Base-by-base conservation (phyloP, 148 eudicot genomes). In the Drosera capensis region DNA sequence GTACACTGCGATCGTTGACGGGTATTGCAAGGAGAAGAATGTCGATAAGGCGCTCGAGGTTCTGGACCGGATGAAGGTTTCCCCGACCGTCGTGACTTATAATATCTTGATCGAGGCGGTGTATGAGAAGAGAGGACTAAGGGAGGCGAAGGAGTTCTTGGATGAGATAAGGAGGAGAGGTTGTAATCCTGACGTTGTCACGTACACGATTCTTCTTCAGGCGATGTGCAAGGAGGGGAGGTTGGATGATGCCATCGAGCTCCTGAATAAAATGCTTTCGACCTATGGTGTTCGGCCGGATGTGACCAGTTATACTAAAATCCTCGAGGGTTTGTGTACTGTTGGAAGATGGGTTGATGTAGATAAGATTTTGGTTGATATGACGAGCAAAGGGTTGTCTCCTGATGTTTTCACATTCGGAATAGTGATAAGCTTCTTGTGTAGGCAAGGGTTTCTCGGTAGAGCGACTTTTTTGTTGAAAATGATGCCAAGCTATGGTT, bases 151-250 rank as follows among this genome's bases (percentile, higher is more conserved):
- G 90, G 71, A 77, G 68, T 78, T 80, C 45, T 36, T 80, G 1
- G 83, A 73, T 58, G 90, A 80, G 66, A 80, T 80, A 83, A 73
- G 68, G 62, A 73, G 54, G 31, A 80, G 60, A 61, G 83, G 90
- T 14, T 77, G 90, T 63, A 66, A 68, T 23, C 90, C 83, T 1
- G 80, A 80, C 58, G 73, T 77, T 46, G 80, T 80, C 37, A 80
- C 90, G 43, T 80, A 76, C 45, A 80, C 73, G 52, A 83, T 80
- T 21, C 78, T 80, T 46, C 60, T 80, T 20, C 71, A 77, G 39
- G 90, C 83, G 49, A 76, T 80, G 29, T 80, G 90, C 53, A 73
- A 54, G 38, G 90, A 80, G 65, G 90, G 80, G 49, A 73, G 71
- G 34, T 37, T 80, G 18, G 72, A 76, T 23, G 90, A 80, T 15